A percentile compares a stretch with the other conserved stretches of the same genome.
phyloP scores from a whole-genome alignment of 2,329 filamentous ascomycete genomes.

The Phoma herbarum region DNA sequence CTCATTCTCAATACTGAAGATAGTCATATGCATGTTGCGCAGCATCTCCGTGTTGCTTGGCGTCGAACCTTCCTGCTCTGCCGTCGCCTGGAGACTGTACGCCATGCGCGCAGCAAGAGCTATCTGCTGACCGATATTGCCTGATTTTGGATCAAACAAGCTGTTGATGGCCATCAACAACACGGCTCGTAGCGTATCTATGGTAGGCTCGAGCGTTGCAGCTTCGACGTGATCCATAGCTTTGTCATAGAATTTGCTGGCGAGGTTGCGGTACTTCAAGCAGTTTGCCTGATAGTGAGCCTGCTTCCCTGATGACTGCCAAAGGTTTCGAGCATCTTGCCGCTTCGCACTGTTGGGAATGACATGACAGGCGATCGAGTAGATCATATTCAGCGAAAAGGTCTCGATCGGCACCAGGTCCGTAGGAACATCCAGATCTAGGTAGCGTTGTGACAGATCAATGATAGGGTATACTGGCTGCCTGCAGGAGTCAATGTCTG shows the following conservation, averaged over 20 bases:
- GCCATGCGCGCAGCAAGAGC: constrained; percentile 48
- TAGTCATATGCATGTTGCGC: constrained; percentile 46
- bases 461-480: constrained; percentile 44
- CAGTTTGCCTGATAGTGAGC: constrained; percentile 43
- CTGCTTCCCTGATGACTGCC: constrained; percentile 37
- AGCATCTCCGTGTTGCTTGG: constrained; percentile 35
- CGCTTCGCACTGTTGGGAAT: constrained; percentile 39
- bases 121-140: constrained; percentile 49
- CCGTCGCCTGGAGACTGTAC: constrained; percentile 41
- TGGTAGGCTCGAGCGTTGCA: constrained; percentile 44
- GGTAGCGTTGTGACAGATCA: constrained; percentile 39
- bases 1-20: constrained; percentile 50
- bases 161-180: constrained; percentile 48
- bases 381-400: constrained; percentile 49
- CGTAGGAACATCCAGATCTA: constrained; percentile 31
- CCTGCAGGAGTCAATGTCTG: neutral
- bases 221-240: constrained; percentile 46
- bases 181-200: constrained; percentile 44
- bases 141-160: constrained; percentile 46
- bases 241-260: constrained; percentile 37
- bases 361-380: constrained; percentile 47
- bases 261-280: constrained; percentile 41
- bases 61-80: constrained; percentile 38
- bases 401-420: constrained; percentile 38
- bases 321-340: constrained; percentile 31